phyloP scores from a whole-genome alignment of 805 yeast species.

The Peterozyma toletana region DNA sequence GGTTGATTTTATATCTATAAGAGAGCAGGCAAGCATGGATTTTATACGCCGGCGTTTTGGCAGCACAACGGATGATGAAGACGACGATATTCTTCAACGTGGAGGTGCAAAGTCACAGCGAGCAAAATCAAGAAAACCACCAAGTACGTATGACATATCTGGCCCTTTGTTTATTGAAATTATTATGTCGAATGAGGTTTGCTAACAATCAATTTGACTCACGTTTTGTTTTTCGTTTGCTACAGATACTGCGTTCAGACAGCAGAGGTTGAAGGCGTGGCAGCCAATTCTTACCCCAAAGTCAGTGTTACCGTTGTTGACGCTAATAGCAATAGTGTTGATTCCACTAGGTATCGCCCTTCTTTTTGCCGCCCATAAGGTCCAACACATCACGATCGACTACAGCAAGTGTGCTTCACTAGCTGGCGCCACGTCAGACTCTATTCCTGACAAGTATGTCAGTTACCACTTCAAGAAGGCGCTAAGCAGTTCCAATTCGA shows the following conservation, averaged over 20 bases:
- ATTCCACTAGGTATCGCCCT: constrained; percentile 90
- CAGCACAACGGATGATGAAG: no score
- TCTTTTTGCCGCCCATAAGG: constrained; percentile 67
- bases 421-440: constrained; percentile 34
- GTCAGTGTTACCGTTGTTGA: constrained; percentile 79
- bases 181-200: no score
- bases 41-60: constrained; percentile 7
- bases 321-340: constrained; percentile 68
- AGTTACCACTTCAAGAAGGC: constrained; percentile 52
- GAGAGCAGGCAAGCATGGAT: constrained; percentile 13
- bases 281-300: constrained; percentile 88
- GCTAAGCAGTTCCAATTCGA: constrained; percentile 23
- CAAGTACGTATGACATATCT: constrained; percentile 22
- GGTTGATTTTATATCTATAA: not conserved
- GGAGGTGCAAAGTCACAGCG: no score
- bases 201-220: no score
- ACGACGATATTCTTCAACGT: no score
- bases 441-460: constrained; percentile 55
- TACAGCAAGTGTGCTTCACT: constrained; percentile 61
- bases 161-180: no score
- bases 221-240: constrained; percentile 10
- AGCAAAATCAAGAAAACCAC: constrained; percentile 43
- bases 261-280: constrained; percentile 58
- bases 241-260: constrained; percentile 72
- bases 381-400: constrained; percentile 67